Evolutionary conservation across 2,329 filamentous ascomycete genomes (phyloP).

Genomic region (Aureobasidium melanogenum): DNA sequence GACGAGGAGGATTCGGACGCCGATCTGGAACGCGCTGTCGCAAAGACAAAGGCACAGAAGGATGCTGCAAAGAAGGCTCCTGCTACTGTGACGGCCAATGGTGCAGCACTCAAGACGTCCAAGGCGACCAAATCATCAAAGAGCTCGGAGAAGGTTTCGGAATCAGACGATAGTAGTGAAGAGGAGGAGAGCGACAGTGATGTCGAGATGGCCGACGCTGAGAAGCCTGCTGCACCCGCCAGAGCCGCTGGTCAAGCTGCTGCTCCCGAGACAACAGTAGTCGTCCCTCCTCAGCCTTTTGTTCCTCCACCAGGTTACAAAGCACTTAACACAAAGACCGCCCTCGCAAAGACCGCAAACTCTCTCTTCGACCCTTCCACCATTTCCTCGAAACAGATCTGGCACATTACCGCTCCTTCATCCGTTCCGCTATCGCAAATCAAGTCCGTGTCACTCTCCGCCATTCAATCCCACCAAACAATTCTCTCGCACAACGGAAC

Average conservation of each 20-base stretch:
- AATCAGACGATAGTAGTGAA: constrained; percentile 18
- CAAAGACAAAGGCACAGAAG: constrained; percentile 14
- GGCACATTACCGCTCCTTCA: constrained; percentile 69
- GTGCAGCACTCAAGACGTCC: constrained; percentile 18
- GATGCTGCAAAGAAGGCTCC: constrained; percentile 15
- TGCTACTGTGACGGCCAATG: constrained; percentile 16
- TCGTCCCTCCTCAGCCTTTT: constrained; percentile 19
- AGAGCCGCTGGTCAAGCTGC: not conserved
- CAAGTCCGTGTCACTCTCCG: constrained; percentile 54
- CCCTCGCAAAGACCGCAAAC: constrained; percentile 22
- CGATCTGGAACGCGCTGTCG: not conserved
- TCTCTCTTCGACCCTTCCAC: constrained; percentile 48
- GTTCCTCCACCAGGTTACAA: constrained; percentile 38
- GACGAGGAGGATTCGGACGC: constrained; percentile 9
- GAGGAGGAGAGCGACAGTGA: constrained; percentile 15
- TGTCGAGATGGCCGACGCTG: constrained; percentile 17
- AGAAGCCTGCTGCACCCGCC: constrained; percentile 14
- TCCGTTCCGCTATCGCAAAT: constrained; percentile 60
- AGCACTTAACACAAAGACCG: constrained; percentile 39
- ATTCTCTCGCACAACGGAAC: constrained; percentile 56
- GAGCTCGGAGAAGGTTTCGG: not conserved
- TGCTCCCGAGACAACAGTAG: not conserved
- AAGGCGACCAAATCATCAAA: constrained; percentile 19
- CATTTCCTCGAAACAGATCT: constrained; percentile 63
- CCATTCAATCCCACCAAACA: constrained; percentile 42